Conservation (phyloP, 2,329 filamentous ascomycete species). For the Didymella sp. region DNA sequence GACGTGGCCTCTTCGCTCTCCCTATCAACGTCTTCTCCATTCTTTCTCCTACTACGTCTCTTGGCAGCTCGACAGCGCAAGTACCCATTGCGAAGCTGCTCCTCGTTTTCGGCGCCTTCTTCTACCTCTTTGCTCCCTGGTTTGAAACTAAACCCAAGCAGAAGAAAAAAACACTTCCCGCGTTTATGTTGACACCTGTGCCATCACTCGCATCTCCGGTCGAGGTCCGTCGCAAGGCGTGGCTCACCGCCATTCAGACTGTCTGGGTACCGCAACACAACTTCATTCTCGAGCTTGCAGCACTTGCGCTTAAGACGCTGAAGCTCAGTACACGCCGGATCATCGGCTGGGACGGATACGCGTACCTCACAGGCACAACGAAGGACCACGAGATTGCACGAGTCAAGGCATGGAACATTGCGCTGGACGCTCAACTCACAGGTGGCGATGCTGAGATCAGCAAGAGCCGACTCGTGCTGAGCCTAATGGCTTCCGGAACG, state of each 20-base stretch:
- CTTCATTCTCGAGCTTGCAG: conserved; percentile 83
- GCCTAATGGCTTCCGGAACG: conserved; percentile 85
- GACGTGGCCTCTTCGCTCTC: conserved; percentile 52
- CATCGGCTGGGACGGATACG: conserved; percentile 78
- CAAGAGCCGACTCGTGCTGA: conserved; percentile 83
- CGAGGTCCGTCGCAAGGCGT: conserved; percentile 84
- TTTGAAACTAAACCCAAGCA: conserved; percentile 64
- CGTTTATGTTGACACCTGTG: conserved; percentile 56
- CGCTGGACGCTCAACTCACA: conserved; percentile 88
- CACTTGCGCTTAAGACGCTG: conserved; percentile 77
- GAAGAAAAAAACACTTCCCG: conserved; percentile 56
- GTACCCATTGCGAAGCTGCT: conserved; percentile 59
- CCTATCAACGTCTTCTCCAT: conserved; percentile 47
- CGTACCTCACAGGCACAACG: conserved; percentile 78
- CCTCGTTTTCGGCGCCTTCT: conserved; percentile 59
- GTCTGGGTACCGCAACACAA: conserved; percentile 90
- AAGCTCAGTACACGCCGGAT: conserved; percentile 82
- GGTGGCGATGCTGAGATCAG: conserved; percentile 90
- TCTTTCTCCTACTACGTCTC: conserved; percentile 43
- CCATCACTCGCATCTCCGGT: conserved; percentile 82
- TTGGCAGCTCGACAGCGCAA: conserved; percentile 40
- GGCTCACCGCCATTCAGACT: conserved; percentile 91
- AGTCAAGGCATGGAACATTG: conserved; percentile 91
- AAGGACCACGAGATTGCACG: conserved; percentile 85
- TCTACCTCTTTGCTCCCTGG: conserved; percentile 64